These are phyloP conservation scores for Collariella sp. DNA, from an alignment of 495 filamentous ascomycete species.

Conservation along the genomic window DNA sequence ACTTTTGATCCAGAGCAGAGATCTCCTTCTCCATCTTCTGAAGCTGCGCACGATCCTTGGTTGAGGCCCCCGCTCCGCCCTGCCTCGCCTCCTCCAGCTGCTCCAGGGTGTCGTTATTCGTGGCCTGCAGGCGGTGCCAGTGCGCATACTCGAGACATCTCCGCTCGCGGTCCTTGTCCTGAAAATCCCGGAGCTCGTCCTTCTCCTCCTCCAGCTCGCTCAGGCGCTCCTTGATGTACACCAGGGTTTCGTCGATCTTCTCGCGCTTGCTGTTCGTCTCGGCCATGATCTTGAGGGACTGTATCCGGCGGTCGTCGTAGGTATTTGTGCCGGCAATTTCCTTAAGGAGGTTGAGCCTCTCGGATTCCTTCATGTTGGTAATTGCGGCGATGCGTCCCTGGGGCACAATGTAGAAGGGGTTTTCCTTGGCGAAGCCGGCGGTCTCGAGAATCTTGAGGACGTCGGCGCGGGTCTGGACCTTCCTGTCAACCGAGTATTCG, in stretches of 20 bases:
- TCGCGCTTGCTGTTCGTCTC: constrained; percentile 89
- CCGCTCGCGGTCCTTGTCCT: constrained; percentile 90
- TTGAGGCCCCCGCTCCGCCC: constrained; percentile 71
- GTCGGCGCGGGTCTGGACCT: constrained; percentile 89
- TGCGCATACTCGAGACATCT: constrained; percentile 92
- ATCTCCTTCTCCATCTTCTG: constrained; percentile 75
- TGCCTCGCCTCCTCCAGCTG: constrained; percentile 75
- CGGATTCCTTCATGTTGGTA: constrained; percentile 96
- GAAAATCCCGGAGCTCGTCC: constrained; percentile 82
- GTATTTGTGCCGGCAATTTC: constrained; percentile 96
- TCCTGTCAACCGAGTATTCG: constrained; percentile 92
- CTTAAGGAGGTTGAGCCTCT: constrained; percentile 81
- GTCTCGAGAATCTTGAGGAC: constrained; percentile 94
- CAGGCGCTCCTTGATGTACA: constrained; percentile 84
- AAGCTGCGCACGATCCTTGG: constrained; percentile 70
- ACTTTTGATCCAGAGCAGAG: constrained; percentile 63
- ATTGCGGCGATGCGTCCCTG: constrained; percentile 92
- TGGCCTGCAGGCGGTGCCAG: constrained; percentile 77
- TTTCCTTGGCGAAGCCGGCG: constrained; percentile 92
- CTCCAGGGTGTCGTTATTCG: constrained; percentile 65
- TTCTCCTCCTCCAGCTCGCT: constrained; percentile 93
- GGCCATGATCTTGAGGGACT: constrained; percentile 93
- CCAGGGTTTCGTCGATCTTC: constrained; percentile 88
- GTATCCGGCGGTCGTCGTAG: constrained; percentile 82
- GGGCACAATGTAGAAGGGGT: constrained; percentile 98